A percentile compares a stretch with the other conserved stretches of the same genome.
These are phyloP conservation scores for Diutina catenulata DNA, from an alignment of 1,139 yeast species.

Conservation along the genomic window DNA sequence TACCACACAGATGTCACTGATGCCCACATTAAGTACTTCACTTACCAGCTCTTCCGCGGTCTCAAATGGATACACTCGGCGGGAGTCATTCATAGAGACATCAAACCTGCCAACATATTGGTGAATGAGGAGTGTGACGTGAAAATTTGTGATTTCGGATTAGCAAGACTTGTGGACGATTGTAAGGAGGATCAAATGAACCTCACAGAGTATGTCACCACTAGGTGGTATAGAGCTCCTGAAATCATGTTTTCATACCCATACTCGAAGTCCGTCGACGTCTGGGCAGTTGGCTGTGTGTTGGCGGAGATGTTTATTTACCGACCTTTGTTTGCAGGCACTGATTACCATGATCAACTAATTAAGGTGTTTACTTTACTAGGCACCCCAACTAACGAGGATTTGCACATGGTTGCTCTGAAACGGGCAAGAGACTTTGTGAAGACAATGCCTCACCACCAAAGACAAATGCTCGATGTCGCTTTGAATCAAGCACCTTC, in stretches of 20 bases:
- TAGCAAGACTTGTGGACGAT: constrained; percentile 20
- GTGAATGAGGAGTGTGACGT: constrained; percentile 23
- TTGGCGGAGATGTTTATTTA: constrained; percentile 51
- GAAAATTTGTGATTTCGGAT: constrained; percentile 47
- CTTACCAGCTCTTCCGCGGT: constrained; percentile 54
- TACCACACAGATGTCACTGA: constrained; percentile 41
- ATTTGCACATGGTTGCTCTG: constrained; percentile 44
- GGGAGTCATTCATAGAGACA: constrained; percentile 27
- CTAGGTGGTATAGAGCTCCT: constrained; percentile 75
- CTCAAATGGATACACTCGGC: constrained; percentile 55
- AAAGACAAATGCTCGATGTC: not conserved
- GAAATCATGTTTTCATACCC: constrained; percentile 60
- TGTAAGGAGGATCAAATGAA: constrained; percentile 22
- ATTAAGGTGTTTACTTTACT: constrained; percentile 46
- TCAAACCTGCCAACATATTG: constrained; percentile 28
- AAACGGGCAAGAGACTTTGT: constrained; percentile 54
- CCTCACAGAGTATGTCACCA: constrained; percentile 68
- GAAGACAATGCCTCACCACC: constrained; percentile 27
- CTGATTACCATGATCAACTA: constrained; percentile 58
- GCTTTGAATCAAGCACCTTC: not conserved
- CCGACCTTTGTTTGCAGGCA: constrained; percentile 69
- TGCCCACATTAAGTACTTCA: constrained; percentile 59
- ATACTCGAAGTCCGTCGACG: constrained; percentile 61
- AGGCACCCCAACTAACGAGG: constrained; percentile 55
- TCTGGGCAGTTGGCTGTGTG: constrained; percentile 76